These are phyloP conservation scores for Pyrus hybrid DNA, from an alignment of 331 rosid species.

Conservation along the genomic window DNA sequence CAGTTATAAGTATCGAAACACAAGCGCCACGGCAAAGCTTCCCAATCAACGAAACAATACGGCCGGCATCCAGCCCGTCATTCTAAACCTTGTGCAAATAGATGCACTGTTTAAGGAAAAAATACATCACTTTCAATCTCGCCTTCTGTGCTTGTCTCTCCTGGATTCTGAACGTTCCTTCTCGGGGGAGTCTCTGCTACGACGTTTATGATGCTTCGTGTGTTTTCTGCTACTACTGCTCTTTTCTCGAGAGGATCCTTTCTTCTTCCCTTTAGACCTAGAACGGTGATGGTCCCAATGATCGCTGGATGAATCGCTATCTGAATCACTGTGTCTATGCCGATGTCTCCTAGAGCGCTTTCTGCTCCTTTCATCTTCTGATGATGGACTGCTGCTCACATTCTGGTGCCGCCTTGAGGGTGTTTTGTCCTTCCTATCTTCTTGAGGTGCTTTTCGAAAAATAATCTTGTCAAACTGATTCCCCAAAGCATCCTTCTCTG, in stretches of 20 bases:
- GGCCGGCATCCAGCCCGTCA: too few relatives aligned
- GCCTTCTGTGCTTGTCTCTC: constrained; percentile 44
- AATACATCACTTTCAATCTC: constrained; percentile 30
- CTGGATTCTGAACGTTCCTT: constrained; percentile 34
- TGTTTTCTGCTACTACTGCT: constrained; percentile 49
- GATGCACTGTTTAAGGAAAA: too few relatives aligned
- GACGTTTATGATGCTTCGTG: constrained; percentile 48
- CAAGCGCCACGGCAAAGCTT: neutral
- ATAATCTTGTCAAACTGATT: constrained; percentile 21
- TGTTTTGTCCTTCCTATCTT: constrained; percentile 29
- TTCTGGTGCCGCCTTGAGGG: constrained; percentile 23
- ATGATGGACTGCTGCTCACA: constrained; percentile 36
- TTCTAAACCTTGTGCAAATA: too few relatives aligned
- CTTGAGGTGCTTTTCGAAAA: constrained; percentile 25
- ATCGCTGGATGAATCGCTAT: constrained; percentile 46
- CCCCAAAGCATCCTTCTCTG: constrained; percentile 21
- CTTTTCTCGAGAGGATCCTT: constrained; percentile 60
- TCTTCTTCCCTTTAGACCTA: constrained; percentile 51
- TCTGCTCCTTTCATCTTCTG: constrained; percentile 62
- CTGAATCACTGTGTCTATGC: constrained; percentile 38
- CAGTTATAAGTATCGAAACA: neutral
- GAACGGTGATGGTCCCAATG: constrained; percentile 33
- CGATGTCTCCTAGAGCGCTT: constrained; percentile 48
- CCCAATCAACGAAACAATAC: too few relatives aligned
- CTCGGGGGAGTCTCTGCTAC: constrained; percentile 52